phyloP scores from a whole-genome alignment of 257 asterid species.

The Solanum gracilifrons region DNA sequence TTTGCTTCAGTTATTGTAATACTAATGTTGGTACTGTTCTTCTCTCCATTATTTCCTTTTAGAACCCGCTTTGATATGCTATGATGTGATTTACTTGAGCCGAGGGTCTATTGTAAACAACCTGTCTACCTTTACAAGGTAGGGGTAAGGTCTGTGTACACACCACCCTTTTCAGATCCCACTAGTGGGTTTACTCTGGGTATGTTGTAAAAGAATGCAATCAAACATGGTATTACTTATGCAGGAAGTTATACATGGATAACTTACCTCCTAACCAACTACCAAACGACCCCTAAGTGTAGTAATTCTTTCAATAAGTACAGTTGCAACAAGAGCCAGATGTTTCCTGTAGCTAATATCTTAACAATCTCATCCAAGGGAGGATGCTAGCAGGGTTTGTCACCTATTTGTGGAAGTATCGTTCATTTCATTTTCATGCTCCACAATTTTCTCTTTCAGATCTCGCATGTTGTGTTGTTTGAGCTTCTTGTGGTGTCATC shows the following conservation, averaged over 20 bases:
- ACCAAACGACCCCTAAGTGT: background rate
- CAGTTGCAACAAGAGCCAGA: background rate
- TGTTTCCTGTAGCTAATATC: background rate
- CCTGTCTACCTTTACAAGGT: background rate
- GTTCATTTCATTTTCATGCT: background rate
- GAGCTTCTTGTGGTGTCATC: background rate
- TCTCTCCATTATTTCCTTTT: background rate
- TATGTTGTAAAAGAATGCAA: background rate
- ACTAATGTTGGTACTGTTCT: background rate
- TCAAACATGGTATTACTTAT: background rate
- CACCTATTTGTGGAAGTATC: background rate
- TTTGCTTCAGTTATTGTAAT: background rate
- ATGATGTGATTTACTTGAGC: background rate
- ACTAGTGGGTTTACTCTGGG: background rate
- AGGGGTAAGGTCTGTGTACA: background rate
- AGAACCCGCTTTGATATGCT: background rate
- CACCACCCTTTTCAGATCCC: background rate
- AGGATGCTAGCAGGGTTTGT: background rate
- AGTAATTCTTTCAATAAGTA: background rate
- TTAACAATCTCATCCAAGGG: background rate
- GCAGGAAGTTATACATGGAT: background rate
- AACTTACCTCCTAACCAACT: background rate
- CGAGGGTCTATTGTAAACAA: background rate
- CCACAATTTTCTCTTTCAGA: slow-evolving; percentile 1
- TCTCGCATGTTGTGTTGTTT: background rate